Conservation (phyloP, 345 rosid genomes). For the Eucalyptus tenuipes region DNA sequence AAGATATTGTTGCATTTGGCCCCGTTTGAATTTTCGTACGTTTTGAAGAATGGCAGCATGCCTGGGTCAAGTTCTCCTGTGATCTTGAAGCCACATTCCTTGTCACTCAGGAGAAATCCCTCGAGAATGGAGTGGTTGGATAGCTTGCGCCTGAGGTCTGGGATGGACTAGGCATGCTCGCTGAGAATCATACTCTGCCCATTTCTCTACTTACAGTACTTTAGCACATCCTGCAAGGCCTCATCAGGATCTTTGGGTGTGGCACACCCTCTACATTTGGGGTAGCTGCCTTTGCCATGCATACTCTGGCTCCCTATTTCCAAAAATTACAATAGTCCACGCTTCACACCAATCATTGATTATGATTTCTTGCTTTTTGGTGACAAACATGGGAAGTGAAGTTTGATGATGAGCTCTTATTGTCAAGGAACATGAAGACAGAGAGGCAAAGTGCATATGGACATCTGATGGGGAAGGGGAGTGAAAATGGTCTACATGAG, state of each 20-base stretch:
- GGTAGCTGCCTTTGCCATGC: neutral
- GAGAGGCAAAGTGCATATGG: neutral
- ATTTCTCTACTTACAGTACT: neutral
- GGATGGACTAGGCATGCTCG: neutral
- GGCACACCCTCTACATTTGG: neutral
- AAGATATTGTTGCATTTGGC: neutral
- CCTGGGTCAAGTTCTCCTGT: neutral
- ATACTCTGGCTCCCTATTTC: neutral
- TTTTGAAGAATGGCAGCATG: neutral
- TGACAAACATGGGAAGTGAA: neutral
- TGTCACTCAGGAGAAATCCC: neutral
- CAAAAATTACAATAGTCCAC: neutral
- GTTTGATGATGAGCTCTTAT: neutral
- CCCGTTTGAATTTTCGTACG: neutral
- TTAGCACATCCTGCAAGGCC: neutral
- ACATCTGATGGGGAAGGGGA: neutral
- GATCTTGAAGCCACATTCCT: neutral
- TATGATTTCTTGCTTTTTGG: neutral
- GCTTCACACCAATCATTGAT: neutral
- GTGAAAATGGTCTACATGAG: neutral
- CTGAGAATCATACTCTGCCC: neutral
- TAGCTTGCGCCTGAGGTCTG: neutral
- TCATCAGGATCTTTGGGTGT: neutral
- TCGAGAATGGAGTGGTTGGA: neutral
- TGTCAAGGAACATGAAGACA: neutral